Base-by-base conservation (phyloP, 352 stramenopile species). In the Chrysophaeum taylorii region DNA sequence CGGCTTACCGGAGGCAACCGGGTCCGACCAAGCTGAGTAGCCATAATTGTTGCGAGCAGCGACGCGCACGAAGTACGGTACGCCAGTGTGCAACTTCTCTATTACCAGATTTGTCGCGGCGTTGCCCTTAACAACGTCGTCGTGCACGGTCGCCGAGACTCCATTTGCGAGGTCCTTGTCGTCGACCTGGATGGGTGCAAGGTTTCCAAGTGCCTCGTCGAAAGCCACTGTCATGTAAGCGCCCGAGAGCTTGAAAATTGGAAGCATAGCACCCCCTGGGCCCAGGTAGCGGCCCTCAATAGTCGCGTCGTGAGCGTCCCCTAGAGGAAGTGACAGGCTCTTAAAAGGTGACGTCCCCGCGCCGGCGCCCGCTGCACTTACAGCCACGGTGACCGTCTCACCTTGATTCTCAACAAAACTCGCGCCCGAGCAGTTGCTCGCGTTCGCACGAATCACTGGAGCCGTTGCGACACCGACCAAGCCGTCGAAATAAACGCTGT, bases 1-100 rank as follows among this genome's bases (percentile, higher is more conserved):
- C 14, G 83, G 78, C 39, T 76, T 78, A 25, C 73, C 71, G 61
- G 68, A 38, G 7, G 57, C 78, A 9, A 79, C 42, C 23, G 41
- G 57, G 52, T 78, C 69, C 31, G 72, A 80, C 62, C 70, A 72
- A 57, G 67, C 18, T 41, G 75, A 79, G 63, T 80, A 79, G 37
- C 77, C 81, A 31, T 85, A 64, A 48, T 60, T 64, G 64, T 74
- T 88, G 63, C 74, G 75, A 15, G 83, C 75, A 35, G 79, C 75
- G 0, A 80, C 61, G 64, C 82, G 77, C 23, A 77, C 77, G 75
- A 75, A 88, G 73, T 90, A 83, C 14, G 76, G 64, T 31, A 90
- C 80, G 45, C 85, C 85, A 27, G 84, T 89, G 31, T 73, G 74
- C 14, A 89, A 60, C 38, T 70, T 50, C 62, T 61, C n/a, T 41